phyloP scores from a whole-genome alignment of 2,329 filamentous ascomycete species.

The Fusarium compactum region DNA sequence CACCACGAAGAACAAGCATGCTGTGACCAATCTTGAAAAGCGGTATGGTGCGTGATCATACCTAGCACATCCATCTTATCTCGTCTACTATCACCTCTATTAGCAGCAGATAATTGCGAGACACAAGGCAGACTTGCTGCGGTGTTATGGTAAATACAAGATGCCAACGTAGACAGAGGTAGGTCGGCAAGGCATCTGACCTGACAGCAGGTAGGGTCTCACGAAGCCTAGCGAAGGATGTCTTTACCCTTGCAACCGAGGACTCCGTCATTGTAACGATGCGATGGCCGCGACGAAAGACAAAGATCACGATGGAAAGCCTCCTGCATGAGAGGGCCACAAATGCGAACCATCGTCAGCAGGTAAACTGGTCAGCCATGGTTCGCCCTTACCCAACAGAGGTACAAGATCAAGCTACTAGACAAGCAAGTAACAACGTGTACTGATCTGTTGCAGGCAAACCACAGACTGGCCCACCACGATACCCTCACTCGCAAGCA shows the following conservation, averaged over 20 bases:
- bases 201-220: not conserved
- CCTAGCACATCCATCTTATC: too few relatives aligned
- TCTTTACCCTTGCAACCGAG: not conserved
- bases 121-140: not conserved
- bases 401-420: constrained; percentile 11
- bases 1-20: not conserved
- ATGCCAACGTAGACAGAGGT: not conserved
- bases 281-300: not conserved
- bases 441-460: constrained; percentile 14
- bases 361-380: not conserved
- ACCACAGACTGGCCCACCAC: not conserved
- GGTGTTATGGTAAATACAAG: not conserved
- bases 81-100: not conserved
- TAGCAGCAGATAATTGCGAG: not conserved
- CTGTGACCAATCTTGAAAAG: not conserved
- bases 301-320: not conserved
- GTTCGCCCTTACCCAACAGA: not conserved
- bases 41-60: not conserved
- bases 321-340: not conserved
- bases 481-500: not conserved
- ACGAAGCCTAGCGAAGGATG: not conserved
- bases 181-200: not conserved
- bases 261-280: not conserved
- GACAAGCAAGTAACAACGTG: constrained; percentile 1
- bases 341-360: not conserved